Conservation (phyloP, 1,284 basidiomycete species). For the Pseudozyma tsukubaensis region DNA sequence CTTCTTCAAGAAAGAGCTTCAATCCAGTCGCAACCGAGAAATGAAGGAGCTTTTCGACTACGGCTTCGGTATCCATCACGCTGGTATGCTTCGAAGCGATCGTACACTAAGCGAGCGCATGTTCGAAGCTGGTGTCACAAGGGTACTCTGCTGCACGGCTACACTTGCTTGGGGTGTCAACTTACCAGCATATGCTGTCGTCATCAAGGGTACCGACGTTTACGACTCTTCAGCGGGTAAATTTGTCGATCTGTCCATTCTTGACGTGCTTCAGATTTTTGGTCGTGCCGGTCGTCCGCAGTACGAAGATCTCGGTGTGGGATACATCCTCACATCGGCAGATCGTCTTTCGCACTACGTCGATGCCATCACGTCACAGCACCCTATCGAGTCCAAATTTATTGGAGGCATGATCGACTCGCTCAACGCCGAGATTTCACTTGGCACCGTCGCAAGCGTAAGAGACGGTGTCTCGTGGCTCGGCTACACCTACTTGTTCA, state of each 20-base stretch:
- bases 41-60: conserved; percentile 93
- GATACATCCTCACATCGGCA: conserved; percentile 93
- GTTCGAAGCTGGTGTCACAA: conserved; percentile 88
- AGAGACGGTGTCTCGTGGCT: conserved; percentile 93
- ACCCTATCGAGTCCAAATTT: conserved; percentile 94
- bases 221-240: conserved; percentile 73
- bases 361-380: conserved; percentile 85
- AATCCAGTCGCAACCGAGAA: conserved; percentile 88
- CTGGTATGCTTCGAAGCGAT: conserved; percentile 95
- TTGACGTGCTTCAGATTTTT: conserved; percentile 96
- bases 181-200: conserved; percentile 92
- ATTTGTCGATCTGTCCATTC: conserved; percentile 91
- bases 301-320: conserved; percentile 92
- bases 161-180: conserved; percentile 99
- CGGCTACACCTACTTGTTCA: conserved; percentile 96
- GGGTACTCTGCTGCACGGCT: conserved; percentile 97
- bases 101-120: conserved; percentile 94
- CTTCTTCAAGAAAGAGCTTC: conserved; percentile 80
- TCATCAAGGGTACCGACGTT: conserved; percentile 98
- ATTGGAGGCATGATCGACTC: conserved; percentile 87
- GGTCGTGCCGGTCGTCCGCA: conserved; percentile 97
- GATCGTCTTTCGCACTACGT: conserved; percentile 95
- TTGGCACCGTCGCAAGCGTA: conserved; percentile 91
- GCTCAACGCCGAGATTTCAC: conserved; percentile 92
- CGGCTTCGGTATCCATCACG: conserved; percentile 97